Evolutionary conservation across 768 basidiomycete species (phyloP), one percentile per base, ranked within the genome.

Genomic region (Sarcomyxa edulis): DNA sequence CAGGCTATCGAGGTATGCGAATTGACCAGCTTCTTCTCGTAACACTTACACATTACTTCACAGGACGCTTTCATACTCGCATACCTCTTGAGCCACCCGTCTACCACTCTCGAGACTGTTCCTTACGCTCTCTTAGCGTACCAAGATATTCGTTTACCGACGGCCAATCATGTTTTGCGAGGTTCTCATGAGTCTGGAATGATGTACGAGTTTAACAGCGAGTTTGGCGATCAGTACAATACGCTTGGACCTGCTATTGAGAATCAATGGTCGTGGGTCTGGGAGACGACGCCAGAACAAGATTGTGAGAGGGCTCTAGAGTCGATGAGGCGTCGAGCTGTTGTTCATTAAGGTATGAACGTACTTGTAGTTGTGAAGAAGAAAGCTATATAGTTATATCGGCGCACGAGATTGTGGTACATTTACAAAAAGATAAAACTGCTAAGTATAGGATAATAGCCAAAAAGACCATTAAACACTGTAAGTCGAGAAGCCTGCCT

Each of bases 191-290:
- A 60, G 35, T 59, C 60, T 8, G 66, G 62, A 5, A 49, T 41
- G 46, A 60, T 63, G 60, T 66, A 61, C 38, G 63, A 68, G 42
- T 65, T 65, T 41, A 50, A 64, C 31, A 61, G 61, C 22, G 40
- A 49, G 5, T 55, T 59, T 33, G 59, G 56, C 3, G 68, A 65
- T 6, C 52, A 66, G 19, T 64, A 68, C 44, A 47, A 48, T 12
- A 48, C 25, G 18, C 43, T 76, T 4, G 69, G 63, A 6, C 57
- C 60, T 2, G 65, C 61, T 7, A 68, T 76, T 14, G 58, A 58
- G 19, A 44, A 39, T 3, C 64, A 68, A 46, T 70, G 68, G 67
- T 52, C 59, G 31, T 74, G 71, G 67, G 52, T 72, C 19, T 53
- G 53, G 35, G 45, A 52, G 38, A 56, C 56, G 6, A 53, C 58